Evolutionary conservation across 2,329 filamentous ascomycete genomes (phyloP).

Genomic region (Trichoderma breve): DNA sequence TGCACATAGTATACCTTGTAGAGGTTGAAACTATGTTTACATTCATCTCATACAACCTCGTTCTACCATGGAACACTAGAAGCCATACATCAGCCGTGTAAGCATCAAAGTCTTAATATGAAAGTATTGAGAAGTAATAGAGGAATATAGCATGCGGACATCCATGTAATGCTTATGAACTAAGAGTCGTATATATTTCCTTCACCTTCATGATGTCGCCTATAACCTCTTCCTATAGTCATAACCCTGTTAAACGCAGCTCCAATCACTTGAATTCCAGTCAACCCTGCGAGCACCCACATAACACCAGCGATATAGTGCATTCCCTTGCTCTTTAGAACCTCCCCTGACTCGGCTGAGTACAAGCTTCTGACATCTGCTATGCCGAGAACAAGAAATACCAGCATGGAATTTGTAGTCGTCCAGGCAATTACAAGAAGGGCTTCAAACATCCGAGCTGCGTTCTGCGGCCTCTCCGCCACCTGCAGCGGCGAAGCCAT

Average conservation of each 20-base stretch:
- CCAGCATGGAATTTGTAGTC: neutral
- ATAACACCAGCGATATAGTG: neutral
- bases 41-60: too few relatives aligned
- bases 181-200: neutral
- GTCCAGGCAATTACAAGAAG: neutral
- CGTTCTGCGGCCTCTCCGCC: neutral
- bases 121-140: neutral
- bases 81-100: slow-evolving; percentile 28
- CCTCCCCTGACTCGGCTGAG: accelerated
- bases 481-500: neutral
- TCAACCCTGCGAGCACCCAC: neutral
- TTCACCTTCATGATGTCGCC: neutral
- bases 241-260: neutral
- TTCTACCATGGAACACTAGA: neutral
- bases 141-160: neutral
- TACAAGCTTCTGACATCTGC: neutral
- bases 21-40: too few relatives aligned
- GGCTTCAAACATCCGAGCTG: neutral
- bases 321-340: neutral
- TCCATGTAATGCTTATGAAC: neutral
- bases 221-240: neutral
- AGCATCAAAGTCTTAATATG: slow-evolving; percentile 28
- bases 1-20: too few relatives aligned
- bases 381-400: neutral
- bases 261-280: neutral